These are phyloP conservation scores for Naegleria fowleri DNA, from an alignment of 208 protist species.

Conservation along the genomic window DNA sequence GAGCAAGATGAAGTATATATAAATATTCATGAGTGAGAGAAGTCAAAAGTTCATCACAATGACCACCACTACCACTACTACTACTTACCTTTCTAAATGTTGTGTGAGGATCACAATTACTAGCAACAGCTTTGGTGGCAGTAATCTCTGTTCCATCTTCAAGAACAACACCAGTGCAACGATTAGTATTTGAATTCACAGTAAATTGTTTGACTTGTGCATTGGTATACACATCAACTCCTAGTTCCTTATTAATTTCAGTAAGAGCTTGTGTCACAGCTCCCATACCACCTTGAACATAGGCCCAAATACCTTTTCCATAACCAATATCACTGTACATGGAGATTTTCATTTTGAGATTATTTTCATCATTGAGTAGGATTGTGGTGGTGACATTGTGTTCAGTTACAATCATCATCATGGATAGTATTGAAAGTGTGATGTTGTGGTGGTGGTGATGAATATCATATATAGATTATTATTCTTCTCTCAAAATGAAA, in stretches of 20 bases:
- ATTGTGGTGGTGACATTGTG: too few species aligned
- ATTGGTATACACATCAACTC: neutral
- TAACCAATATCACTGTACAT: neutral
- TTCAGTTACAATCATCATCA: too few species aligned
- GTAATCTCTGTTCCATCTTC: neutral
- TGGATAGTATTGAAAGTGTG: too few species aligned
- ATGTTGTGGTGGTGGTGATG: too few species aligned
- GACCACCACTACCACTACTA: too few species aligned
- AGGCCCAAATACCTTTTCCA: constrained; percentile 39
- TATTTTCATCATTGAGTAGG: too few species aligned
- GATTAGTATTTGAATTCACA: neutral
- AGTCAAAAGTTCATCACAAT: too few species aligned
- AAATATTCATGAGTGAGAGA: too few species aligned
- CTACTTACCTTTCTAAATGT: neutral
- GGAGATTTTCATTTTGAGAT: too few species aligned
- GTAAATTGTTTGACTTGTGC: neutral
- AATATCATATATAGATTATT: too few species aligned
- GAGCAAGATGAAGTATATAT: too few species aligned
- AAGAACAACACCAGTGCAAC: neutral
- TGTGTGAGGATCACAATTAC: constrained; percentile 19
- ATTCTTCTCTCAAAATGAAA: too few species aligned
- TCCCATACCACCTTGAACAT: constrained; percentile 42
- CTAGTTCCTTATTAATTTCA: neutral
- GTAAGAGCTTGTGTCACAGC: neutral
- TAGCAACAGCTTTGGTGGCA: neutral